Evolutionary conservation across 2,329 filamentous ascomycete genomes (phyloP).

Genomic region (Neonectria punicea): DNA sequence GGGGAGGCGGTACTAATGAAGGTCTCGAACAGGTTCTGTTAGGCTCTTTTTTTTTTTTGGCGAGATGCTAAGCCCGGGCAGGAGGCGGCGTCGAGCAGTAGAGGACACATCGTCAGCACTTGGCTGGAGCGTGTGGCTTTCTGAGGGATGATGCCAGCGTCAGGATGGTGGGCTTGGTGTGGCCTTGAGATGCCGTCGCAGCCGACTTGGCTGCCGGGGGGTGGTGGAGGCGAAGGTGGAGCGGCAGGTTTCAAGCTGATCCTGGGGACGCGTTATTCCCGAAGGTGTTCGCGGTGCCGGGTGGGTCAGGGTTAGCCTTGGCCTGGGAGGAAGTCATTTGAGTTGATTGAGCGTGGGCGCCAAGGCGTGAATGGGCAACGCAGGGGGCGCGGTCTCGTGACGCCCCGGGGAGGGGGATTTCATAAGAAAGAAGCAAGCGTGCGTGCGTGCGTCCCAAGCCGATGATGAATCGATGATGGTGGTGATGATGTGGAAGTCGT

Average conservation of each 20-base stretch:
- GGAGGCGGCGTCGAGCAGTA: constrained; percentile 1
- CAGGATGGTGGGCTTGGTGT: constrained; percentile 43
- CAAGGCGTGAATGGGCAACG: constrained; percentile 20
- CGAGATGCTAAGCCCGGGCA: constrained; percentile 23
- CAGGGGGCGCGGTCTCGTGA: constrained; percentile 13
- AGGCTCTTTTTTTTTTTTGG: constrained; percentile 1
- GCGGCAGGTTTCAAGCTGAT: constrained; percentile 33
- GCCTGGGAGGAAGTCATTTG: constrained; percentile 18
- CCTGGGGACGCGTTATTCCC: constrained; percentile 43
- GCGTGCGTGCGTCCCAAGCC: not conserved
- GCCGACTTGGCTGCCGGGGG: constrained; percentile 51
- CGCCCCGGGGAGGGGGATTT: not conserved
- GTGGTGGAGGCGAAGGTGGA: not conserved
- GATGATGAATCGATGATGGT: constrained; percentile 5
- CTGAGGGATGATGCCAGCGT: constrained; percentile 33
- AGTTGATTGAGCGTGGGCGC: constrained; percentile 24
- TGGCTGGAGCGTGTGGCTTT: constrained; percentile 41
- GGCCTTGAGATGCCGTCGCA: constrained; percentile 51
- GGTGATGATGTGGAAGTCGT: constrained; percentile 24
- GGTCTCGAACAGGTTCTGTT: not conserved
- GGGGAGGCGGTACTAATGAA: not conserved
- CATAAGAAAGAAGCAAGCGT: no score
- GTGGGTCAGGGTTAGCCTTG: constrained; percentile 37
- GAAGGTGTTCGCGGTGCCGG: constrained; percentile 41
- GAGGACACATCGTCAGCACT: constrained; percentile 37